Evolutionary conservation across 108 stramenopile species (phyloP).

Genomic region (Pseudonitzschia multistriata): DNA sequence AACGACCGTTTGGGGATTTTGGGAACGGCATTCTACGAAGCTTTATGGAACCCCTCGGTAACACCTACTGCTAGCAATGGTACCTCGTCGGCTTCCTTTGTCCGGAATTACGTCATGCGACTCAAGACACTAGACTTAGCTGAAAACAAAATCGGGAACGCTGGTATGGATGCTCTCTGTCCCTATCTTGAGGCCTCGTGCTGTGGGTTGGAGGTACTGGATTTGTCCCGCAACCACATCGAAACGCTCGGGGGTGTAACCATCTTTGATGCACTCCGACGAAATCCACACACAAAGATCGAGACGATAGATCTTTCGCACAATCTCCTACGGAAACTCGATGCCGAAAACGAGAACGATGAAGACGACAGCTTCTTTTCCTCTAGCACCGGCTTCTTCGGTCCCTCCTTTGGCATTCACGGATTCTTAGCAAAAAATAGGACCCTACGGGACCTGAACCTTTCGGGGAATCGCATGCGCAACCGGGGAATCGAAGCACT

Average conservation of each 20-base stretch:
- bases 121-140: constrained; percentile 19
- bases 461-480: constrained; percentile 26
- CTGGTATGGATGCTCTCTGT: constrained; percentile 25
- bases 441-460: constrained; percentile 25
- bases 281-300: constrained; percentile 16
- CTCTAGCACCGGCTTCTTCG: background rate
- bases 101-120: constrained; percentile 2
- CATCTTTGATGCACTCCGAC: constrained; percentile 24
- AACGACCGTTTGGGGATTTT: background rate
- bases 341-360: constrained; percentile 3
- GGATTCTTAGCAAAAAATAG: constrained; percentile 20
- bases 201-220: constrained; percentile 23
- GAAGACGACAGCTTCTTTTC: background rate
- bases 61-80: background rate
- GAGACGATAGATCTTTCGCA: constrained; percentile 21
- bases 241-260: constrained; percentile 16
- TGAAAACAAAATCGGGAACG: constrained; percentile 35
- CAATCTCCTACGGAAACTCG: constrained; percentile 23
- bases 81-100: too few species aligned
- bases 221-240: constrained; percentile 35
- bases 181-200: constrained; percentile 22
- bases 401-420: constrained; percentile 16
- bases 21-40: background rate
- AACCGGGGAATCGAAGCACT: constrained; percentile 20
- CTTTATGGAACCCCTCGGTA: background rate